Conservation (phyloP, 139 green algal species). For the Edaphochlamys debaryana region DNA sequence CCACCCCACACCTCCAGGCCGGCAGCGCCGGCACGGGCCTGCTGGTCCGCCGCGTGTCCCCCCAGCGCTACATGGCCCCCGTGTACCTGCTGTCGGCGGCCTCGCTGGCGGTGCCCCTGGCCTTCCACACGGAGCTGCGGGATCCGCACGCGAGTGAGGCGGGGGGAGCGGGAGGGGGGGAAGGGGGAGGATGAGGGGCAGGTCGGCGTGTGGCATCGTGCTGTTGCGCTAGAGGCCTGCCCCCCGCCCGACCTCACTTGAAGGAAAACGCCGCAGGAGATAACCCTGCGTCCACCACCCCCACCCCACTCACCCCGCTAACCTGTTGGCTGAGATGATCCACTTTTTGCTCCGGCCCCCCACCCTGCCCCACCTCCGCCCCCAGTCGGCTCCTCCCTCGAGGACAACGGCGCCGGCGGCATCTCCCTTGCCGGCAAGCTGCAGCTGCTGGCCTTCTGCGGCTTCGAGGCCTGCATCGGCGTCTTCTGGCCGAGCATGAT, state of each 20-base stretch:
- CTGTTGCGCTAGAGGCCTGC: no score
- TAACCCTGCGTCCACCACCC: no score
- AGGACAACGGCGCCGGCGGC: conserved; percentile 36
- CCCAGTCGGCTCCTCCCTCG: conserved; percentile 29
- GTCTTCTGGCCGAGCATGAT: conserved; percentile 98
- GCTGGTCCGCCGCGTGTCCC: conserved; percentile 40
- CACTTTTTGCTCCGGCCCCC: no score
- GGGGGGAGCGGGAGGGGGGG: not conserved
- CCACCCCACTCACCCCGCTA: no score
- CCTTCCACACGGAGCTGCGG: conserved; percentile 52
- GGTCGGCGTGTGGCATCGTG: no score
- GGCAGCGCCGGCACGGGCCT: conserved; percentile 78
- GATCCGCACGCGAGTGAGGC: not conserved
- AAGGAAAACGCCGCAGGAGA: no score
- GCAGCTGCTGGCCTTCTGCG: conserved; percentile 89
- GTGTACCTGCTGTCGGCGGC: conserved; percentile 77
- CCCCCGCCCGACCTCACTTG: no score
- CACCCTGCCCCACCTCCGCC: not conserved
- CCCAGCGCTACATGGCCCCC: conserved; percentile 88
- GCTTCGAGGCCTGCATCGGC: conserved; percentile 88
- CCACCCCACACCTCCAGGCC: not conserved
- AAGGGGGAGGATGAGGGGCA: not conserved
- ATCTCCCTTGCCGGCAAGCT: conserved; percentile 79
- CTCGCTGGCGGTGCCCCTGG: conserved; percentile 71
- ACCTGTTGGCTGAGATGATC: no score